Percentiles rank a stretch among this genome's conserved stretches.
Conservation (phyloP, 441 rosid species). For the Dalechampia spathulata region DNA sequence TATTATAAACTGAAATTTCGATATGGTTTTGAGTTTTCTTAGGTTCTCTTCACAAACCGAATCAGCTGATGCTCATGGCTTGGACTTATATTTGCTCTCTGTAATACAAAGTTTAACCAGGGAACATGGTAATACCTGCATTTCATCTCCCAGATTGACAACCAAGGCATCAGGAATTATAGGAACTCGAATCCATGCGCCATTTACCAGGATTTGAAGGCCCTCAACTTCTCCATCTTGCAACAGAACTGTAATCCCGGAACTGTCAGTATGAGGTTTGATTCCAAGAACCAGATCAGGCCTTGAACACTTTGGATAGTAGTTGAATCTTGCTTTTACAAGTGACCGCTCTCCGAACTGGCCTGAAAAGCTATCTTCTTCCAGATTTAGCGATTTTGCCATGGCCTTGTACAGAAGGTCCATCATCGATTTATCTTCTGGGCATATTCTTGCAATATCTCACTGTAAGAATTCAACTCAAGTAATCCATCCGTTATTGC, state of each 20-base stretch:
- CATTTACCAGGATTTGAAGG: slow-evolving; percentile 17
- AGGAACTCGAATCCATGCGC: slow-evolving; percentile 3
- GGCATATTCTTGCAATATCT: slow-evolving; percentile 15
- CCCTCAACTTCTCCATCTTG: slow-evolving; percentile 29
- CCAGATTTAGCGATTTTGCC: slow-evolving; percentile 22
- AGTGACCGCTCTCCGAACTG: slow-evolving; percentile 17
- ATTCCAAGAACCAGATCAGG: slow-evolving; percentile 28
- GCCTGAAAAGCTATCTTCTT: slow-evolving; percentile 19
- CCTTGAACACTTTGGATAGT: slow-evolving; percentile 25
- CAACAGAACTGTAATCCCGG: slow-evolving; percentile 24
- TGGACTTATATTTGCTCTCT: too few relatives aligned
- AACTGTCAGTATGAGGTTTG: slow-evolving; percentile 29
- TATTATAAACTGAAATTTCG: too few relatives aligned
- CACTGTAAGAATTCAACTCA: slow-evolving; percentile 8
- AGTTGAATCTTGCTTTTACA: slow-evolving; percentile 21
- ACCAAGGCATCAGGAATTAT: slow-evolving; percentile 8
- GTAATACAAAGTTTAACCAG: too few relatives aligned
- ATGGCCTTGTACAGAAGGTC: slow-evolving; percentile 27
- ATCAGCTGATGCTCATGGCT: too few relatives aligned
- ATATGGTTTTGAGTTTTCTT: too few relatives aligned
- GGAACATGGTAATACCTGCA: not conserved
- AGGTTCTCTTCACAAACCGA: too few relatives aligned
- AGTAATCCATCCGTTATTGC: too few relatives aligned
- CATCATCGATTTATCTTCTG: slow-evolving; percentile 9
- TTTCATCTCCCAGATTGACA: slow-evolving; percentile 13